Percentiles rank a stretch among this genome's conserved stretches.
phyloP scores from a whole-genome alignment of 202 grass and related monocot genomes.

The Sporobolus alterniflorus region DNA sequence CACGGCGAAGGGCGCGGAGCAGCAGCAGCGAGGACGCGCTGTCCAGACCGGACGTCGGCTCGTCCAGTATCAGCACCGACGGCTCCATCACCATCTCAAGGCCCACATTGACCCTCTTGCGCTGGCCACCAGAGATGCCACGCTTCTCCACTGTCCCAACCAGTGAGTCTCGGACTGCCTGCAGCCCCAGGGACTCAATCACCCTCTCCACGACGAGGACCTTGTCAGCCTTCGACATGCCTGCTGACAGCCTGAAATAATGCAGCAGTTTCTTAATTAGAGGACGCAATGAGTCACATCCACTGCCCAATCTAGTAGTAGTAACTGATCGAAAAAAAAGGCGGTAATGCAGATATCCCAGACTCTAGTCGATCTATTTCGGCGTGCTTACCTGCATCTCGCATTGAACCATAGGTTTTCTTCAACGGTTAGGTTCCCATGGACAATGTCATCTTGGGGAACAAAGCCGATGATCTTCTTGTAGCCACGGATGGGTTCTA shows the following conservation, averaged over 20 bases:
- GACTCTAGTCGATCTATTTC: too few species aligned
- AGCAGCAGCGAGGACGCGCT: slow-evolving; percentile 89
- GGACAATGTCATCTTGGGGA: slow-evolving; percentile 97
- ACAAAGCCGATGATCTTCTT: slow-evolving; percentile 98
- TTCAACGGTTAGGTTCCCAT: slow-evolving; percentile 94
- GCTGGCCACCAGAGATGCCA: slow-evolving; percentile 94
- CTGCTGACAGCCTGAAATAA: slow-evolving; percentile 74
- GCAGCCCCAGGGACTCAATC: slow-evolving; percentile 88
- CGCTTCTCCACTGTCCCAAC: slow-evolving; percentile 91
- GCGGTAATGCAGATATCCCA: too few species aligned
- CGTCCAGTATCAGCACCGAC: slow-evolving; percentile 88
- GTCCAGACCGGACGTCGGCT: slow-evolving; percentile 94
- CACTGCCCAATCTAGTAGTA: background rate
- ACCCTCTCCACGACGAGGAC: slow-evolving; percentile 95
- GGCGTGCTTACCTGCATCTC: slow-evolving; percentile 86
- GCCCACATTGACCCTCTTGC: slow-evolving; percentile 93
- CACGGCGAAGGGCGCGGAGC: slow-evolving; percentile 83
- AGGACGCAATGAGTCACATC: too few species aligned
- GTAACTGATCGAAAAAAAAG: background rate
- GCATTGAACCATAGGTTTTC: slow-evolving; percentile 98
- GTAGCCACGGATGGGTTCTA: slow-evolving; percentile 84
- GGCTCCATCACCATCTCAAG: slow-evolving; percentile 99
- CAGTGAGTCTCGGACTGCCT: slow-evolving; percentile 83
- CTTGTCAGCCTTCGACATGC: slow-evolving; percentile 93
- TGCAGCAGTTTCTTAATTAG: background rate